Evolutionary conservation across 805 yeast genomes (phyloP).

Genomic region (Alloascoidea africana): DNA sequence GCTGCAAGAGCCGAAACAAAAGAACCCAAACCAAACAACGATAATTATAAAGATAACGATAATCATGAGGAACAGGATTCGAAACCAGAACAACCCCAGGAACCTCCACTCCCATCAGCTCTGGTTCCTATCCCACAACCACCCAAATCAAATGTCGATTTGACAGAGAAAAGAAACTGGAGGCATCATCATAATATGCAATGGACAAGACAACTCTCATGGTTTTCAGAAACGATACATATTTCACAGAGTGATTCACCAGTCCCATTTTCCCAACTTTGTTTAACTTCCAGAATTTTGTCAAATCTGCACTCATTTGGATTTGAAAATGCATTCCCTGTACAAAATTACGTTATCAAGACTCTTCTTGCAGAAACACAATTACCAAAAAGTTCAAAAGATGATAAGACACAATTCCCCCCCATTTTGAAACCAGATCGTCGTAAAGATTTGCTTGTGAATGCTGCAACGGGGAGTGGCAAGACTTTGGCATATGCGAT

Average conservation of each 20-base stretch:
- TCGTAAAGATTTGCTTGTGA: conserved; percentile 54
- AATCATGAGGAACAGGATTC: no score
- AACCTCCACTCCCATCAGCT: no score
- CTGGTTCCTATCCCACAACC: no score
- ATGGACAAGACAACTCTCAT: conserved; percentile 6
- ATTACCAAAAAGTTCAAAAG: conserved; percentile 9
- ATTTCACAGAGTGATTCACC: conserved; percentile 17
- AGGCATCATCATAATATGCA: conserved; percentile 11
- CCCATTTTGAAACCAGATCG: conserved; percentile 20
- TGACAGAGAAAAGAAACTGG: conserved; percentile 8
- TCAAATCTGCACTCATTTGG: conserved; percentile 31
- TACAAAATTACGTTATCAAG: conserved; percentile 57
- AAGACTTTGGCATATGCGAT: conserved; percentile 81
- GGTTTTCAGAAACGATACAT: not conserved
- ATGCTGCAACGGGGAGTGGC: conserved; percentile 94
- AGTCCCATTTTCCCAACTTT: conserved; percentile 33
- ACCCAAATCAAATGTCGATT: no score
- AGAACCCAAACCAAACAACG: not conserved
- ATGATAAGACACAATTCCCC: no score
- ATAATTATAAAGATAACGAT: not conserved
- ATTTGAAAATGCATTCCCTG: conserved; percentile 52
- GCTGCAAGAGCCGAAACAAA: not conserved
- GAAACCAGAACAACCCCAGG: no score
- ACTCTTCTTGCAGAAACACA: conserved; percentile 27
- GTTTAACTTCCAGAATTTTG: conserved; percentile 25